phyloP scores from a whole-genome alignment of 2,329 filamentous ascomycete genomes.

The Sclerotiophoma versabilis region DNA sequence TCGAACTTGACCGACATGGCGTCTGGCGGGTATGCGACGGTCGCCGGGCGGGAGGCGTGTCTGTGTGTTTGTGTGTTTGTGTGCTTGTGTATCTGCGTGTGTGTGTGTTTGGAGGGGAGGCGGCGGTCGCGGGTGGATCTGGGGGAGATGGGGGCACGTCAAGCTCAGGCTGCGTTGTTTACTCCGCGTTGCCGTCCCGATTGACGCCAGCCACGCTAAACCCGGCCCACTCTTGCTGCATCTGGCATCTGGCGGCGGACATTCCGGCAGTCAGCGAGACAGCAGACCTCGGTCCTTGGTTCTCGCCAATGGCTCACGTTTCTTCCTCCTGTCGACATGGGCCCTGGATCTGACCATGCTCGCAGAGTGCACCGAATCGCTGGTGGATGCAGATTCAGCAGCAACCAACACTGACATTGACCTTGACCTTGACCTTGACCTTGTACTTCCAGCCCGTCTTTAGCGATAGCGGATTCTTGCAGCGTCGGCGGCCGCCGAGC shows the following conservation, averaged over 20 bases:
- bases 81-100: too few relatives aligned
- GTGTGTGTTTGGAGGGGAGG: slow-evolving; percentile 29
- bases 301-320: slow-evolving; percentile 14
- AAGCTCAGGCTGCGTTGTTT: slow-evolving; percentile 19
- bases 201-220: too few relatives aligned
- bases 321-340: neutral
- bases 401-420: neutral
- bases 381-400: neutral
- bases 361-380: neutral
- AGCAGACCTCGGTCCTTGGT: slow-evolving; percentile 11
- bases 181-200: slow-evolving; percentile 9
- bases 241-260: too few relatives aligned
- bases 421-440: too few relatives aligned
- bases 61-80: too few relatives aligned
- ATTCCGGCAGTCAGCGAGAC: slow-evolving; percentile 5
- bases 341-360: neutral
- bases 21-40: slow-evolving; percentile 28
- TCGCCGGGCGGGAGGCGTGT: slow-evolving; percentile 25
- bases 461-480: neutral
- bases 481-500: slow-evolving; percentile 11
- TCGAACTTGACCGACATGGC: slow-evolving; percentile 80
- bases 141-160: slow-evolving; percentile 28
- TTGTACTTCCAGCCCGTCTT: neutral
- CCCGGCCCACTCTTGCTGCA: too few relatives aligned
- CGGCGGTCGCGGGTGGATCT: slow-evolving; percentile 19